Evolutionary conservation across 2,329 filamentous ascomycete species (phyloP).

Genomic region (Fusarium pseudonygamai): DNA sequence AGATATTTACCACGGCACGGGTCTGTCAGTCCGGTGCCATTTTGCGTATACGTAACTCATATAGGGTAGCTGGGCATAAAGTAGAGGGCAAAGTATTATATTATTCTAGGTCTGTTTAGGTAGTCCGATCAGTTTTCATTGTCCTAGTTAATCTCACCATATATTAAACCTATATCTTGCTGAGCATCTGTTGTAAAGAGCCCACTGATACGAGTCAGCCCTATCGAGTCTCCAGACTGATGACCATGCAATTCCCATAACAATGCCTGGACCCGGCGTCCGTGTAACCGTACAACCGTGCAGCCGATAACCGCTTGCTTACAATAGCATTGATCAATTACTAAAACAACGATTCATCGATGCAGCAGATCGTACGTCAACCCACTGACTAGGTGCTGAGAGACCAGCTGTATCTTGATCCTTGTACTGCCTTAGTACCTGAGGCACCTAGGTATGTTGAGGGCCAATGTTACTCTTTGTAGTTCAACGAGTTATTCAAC

Average conservation of each 20-base stretch:
- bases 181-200: neutral
- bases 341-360: slow-evolving; percentile 5
- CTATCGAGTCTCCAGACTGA: neutral
- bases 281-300: neutral
- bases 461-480: neutral
- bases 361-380: slow-evolving; percentile 1
- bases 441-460: neutral
- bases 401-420: neutral
- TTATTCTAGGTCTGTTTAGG: neutral
- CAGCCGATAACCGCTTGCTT: slow-evolving; percentile 7
- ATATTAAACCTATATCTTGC: neutral
- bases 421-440: neutral
- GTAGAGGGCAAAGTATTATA: neutral
- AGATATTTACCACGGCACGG: neutral
- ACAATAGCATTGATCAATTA: slow-evolving; percentile 20
- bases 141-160: neutral
- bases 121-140: neutral
- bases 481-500: neutral
- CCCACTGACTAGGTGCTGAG: neutral
- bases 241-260: neutral
- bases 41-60: neutral
- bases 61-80: neutral
- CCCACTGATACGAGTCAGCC: neutral
- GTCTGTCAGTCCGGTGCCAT: neutral
- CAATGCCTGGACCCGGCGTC: neutral